Evolutionary conservation across 2,329 filamentous ascomycete species (phyloP), one percentile per base, ranked within the genome.

Genomic region (Penicillium sp.): DNA sequence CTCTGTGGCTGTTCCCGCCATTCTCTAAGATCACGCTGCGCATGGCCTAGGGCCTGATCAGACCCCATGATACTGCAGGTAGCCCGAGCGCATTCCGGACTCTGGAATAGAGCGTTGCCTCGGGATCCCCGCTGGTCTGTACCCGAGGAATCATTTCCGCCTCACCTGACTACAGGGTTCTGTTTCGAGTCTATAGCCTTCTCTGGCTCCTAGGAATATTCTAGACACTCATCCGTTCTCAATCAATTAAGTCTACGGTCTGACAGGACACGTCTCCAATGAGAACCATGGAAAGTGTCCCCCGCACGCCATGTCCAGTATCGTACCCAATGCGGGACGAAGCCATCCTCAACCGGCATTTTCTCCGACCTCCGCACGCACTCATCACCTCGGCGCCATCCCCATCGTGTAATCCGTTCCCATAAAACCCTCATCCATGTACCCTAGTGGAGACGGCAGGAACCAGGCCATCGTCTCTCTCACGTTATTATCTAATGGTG

Each of bases 401-500:
- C 11, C 28, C 11, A 30, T 13, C 28, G 5, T 14, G 28, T 30
- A 28, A 9, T 35, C 14, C 40, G 22, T 16, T 28, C 27, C 46
- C 14, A 30, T 31, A 24, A 36, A 25, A 14, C 25, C 33, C 38
- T 33, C 35, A 18, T 22, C 11, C 44, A 28, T 35, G 33, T 39
- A 44, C 27, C 20, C 9, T 22, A 30, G 47, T 54, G 51, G 51
- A 42, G 44, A 49, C 38, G 4, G n/a, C 16, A 42, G 24, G 28
- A 43, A 38, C 22, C 33, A 38, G 20, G 5, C 38, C 22, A 31
- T 35, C 38, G 30, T 42, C 20, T 18, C 24, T 36, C 25, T 33
- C 31, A 44, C 39, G 3, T 35, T 53, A 60, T 61, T 62, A 62
- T 48, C 50, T 60, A 61, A 62, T 62, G 50, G 53, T 43, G 40